Evolutionary conservation across 768 basidiomycete genomes (phyloP).

Genomic region (Pisolithus sp.): DNA sequence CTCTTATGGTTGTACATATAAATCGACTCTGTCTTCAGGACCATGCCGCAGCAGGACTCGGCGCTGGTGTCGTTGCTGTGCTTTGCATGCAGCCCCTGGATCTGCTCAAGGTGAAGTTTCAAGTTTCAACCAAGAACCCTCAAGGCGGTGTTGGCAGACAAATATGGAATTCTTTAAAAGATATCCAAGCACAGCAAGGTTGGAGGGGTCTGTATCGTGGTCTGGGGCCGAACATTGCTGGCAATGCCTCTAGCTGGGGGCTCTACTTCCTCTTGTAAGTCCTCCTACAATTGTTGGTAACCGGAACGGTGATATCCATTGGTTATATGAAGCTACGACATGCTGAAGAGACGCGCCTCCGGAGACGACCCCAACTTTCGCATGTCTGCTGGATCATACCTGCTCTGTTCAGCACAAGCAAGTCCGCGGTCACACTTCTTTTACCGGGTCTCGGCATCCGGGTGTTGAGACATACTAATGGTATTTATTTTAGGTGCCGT

Average conservation of each 20-base stretch:
- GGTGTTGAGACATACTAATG: slow-evolving; percentile 9
- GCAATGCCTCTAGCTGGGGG: slow-evolving; percentile 96
- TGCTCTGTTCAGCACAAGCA: slow-evolving; percentile 90
- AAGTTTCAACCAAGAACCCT: slow-evolving; percentile 69
- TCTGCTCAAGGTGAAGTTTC: slow-evolving; percentile 89
- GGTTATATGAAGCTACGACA: slow-evolving; percentile 65
- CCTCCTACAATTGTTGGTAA: slow-evolving; percentile 1
- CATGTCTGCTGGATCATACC: slow-evolving; percentile 71
- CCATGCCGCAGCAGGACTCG: slow-evolving; percentile 90
- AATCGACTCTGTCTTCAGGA: slow-evolving; percentile 47
- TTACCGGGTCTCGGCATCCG: neutral
- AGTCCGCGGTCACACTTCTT: slow-evolving; percentile 58
- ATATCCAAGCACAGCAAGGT: slow-evolving; percentile 70
- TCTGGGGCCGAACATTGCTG: slow-evolving; percentile 83
- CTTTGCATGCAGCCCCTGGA: slow-evolving; percentile 97
- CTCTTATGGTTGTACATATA: neutral
- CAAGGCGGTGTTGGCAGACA: slow-evolving; percentile 58
- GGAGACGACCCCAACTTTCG: slow-evolving; percentile 58
- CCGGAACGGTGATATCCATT: slow-evolving; percentile 2
- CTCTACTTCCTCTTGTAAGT: slow-evolving; percentile 96
- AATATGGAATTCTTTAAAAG: slow-evolving; percentile 69
- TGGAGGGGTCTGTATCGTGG: slow-evolving; percentile 88
- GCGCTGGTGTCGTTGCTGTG: slow-evolving; percentile 87
- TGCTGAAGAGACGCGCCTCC: slow-evolving; percentile 78
- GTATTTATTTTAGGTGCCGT: slow-evolving; percentile 60